These are phyloP conservation scores for Kwoniella dejecticola DNA, from an alignment of 768 basidiomycete genomes.

Conservation along the genomic window DNA sequence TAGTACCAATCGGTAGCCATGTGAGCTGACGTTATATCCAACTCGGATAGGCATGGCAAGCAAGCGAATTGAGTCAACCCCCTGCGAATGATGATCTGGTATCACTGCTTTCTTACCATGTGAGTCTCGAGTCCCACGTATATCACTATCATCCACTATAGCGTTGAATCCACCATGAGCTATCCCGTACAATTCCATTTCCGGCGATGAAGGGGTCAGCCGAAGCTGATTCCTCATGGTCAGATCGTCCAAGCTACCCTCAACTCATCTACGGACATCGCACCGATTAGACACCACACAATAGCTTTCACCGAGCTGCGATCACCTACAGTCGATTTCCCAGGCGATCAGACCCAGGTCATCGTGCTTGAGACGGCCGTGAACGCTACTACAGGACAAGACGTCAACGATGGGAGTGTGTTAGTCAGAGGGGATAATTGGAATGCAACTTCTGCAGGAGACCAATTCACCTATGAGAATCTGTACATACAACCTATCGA, in stretches of 20 bases:
- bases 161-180: too few relatives aligned
- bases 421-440: slow-evolving; percentile 36
- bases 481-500: slow-evolving; percentile 37
- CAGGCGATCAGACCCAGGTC: slow-evolving; percentile 37
- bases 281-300: slow-evolving; percentile 35
- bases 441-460: slow-evolving; percentile 32
- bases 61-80: slow-evolving; percentile 6
- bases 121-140: slow-evolving; percentile 8
- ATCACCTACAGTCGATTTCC: slow-evolving; percentile 18
- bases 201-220: too few relatives aligned
- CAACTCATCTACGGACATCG: slow-evolving; percentile 32
- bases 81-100: slow-evolving; percentile 21
- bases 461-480: slow-evolving; percentile 23
- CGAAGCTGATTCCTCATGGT: too few relatives aligned
- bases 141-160: too few relatives aligned
- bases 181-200: too few relatives aligned
- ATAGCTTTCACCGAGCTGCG: slow-evolving; percentile 35
- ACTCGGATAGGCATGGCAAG: slow-evolving; percentile 23
- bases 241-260: slow-evolving; percentile 33
- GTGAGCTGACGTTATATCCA: too few relatives aligned
- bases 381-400: slow-evolving; percentile 11
- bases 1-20: too few relatives aligned
- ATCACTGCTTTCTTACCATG: slow-evolving; percentile 33
- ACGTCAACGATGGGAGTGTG: slow-evolving; percentile 5
- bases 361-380: slow-evolving; percentile 34